A percentile compares a stretch with the other conserved stretches of the same genome.
phyloP scores from a whole-genome alignment of 192 early-diverging fungal species.

The Chytriomyces hyalinus region DNA sequence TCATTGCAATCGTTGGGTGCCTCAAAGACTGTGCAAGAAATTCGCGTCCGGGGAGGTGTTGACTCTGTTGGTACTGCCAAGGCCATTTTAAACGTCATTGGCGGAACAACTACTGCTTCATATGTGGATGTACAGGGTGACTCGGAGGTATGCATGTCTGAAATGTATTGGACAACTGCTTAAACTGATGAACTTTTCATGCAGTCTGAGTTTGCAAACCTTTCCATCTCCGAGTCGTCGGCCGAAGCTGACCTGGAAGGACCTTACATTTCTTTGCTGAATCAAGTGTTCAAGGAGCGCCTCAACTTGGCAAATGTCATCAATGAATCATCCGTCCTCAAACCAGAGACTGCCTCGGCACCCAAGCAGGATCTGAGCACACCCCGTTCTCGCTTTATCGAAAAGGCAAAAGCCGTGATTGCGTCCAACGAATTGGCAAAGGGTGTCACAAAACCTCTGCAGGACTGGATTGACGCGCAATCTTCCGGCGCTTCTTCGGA shows the following conservation, averaged over 20 bases:
- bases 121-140: slow-evolving; percentile 9
- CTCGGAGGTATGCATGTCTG: slow-evolving; percentile 50
- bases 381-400: slow-evolving; percentile 56
- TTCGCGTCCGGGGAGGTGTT: slow-evolving; percentile 10
- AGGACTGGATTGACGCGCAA: slow-evolving; percentile 26
- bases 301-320: slow-evolving; percentile 81
- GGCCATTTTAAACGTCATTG: slow-evolving; percentile 30
- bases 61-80: slow-evolving; percentile 6
- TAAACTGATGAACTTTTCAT: too few species aligned
- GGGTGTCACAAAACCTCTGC: slow-evolving; percentile 9
- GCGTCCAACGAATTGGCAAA: slow-evolving; percentile 18
- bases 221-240: slow-evolving; percentile 21
- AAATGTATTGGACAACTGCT: slow-evolving; percentile 19
- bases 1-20: slow-evolving; percentile 55
- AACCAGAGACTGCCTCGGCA: too few species aligned
- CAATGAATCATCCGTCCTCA: slow-evolving; percentile 68
- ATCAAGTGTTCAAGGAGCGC: slow-evolving; percentile 77
- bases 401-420: slow-evolving; percentile 63
- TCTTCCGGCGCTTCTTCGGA: slow-evolving; percentile 2
- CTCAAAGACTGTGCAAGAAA: background rate
- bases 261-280: slow-evolving; percentile 82
- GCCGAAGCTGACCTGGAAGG: slow-evolving; percentile 62
- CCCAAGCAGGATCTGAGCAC: background rate
- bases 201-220: background rate
- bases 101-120: background rate